phyloP scores from a whole-genome alignment of 208 protist genomes.

The Crithidia sp. region DNA sequence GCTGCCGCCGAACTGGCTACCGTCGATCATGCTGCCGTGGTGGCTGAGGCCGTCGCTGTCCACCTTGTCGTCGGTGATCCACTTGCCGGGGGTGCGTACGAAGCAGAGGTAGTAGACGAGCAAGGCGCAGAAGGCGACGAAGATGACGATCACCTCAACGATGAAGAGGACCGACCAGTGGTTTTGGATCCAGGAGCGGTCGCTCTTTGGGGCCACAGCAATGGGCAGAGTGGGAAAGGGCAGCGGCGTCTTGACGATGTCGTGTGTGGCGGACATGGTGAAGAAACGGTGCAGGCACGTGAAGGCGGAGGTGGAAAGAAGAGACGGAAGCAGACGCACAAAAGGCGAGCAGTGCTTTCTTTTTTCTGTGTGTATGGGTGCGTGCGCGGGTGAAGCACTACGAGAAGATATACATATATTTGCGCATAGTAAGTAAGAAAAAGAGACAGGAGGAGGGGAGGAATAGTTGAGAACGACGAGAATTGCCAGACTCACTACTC shows the following conservation, averaged over 20 bases:
- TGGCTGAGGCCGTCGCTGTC: slow-evolving; percentile 28
- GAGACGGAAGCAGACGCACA: not conserved
- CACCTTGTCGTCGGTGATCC: slow-evolving; percentile 20
- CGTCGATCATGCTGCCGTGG: slow-evolving; percentile 11
- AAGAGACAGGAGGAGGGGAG: not conserved
- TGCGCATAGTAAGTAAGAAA: not conserved
- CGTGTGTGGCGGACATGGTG: slow-evolving; percentile 9
- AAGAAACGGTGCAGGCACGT: too few species aligned
- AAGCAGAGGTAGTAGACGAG: slow-evolving; percentile 40
- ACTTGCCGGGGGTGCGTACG: slow-evolving; percentile 34
- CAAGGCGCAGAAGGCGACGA: slow-evolving; percentile 39
- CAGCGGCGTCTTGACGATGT: slow-evolving; percentile 46
- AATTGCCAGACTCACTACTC: too few species aligned
- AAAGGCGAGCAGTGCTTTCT: too few species aligned
- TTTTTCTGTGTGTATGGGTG: not conserved
- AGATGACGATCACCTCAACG: slow-evolving; percentile 35
- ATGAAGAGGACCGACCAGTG: slow-evolving; percentile 44
- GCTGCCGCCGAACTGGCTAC: slow-evolving; percentile 1
- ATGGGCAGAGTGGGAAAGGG: slow-evolving; percentile 53
- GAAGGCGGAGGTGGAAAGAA: not conserved
- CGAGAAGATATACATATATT: not conserved
- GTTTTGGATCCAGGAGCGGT: slow-evolving; percentile 31
- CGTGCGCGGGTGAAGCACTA: not conserved
- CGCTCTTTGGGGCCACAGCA: slow-evolving; percentile 3
- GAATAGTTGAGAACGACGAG: too few species aligned